phyloP scores from a whole-genome alignment of 768 basidiomycete species.

The Lactarius indigo region DNA sequence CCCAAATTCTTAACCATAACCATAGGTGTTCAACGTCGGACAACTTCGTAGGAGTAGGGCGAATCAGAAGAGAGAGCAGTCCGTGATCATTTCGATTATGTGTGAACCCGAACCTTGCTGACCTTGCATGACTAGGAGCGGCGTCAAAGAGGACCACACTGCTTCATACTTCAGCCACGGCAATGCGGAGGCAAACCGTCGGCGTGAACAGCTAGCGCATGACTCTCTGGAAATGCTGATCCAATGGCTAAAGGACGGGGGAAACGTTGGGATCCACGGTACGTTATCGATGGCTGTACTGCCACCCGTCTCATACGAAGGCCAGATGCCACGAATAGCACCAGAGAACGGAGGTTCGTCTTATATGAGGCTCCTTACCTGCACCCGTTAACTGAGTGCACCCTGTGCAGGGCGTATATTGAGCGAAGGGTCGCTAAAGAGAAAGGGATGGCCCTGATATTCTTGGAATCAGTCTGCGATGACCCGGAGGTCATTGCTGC shows the following conservation, averaged over 20 bases:
- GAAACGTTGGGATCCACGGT: slow-evolving; percentile 99
- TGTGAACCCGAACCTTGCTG: neutral
- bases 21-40: slow-evolving; percentile 95
- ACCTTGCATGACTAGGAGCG: slow-evolving; percentile 47
- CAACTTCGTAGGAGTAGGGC: slow-evolving; percentile 89
- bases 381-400: neutral
- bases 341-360: slow-evolving; percentile 61
- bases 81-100: slow-evolving; percentile 23
- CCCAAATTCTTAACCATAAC: neutral
- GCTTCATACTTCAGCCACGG: slow-evolving; percentile 86
- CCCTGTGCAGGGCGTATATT: slow-evolving; percentile 63
- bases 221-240: slow-evolving; percentile 96
- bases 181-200: slow-evolving; percentile 70
- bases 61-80: slow-evolving; percentile 73
- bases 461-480: slow-evolving; percentile 92
- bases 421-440: slow-evolving; percentile 81
- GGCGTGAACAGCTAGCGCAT: slow-evolving; percentile 78
- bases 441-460: slow-evolving; percentile 83
- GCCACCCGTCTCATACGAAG: slow-evolving; percentile 7
- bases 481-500: slow-evolving; percentile 93
- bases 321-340: slow-evolving; percentile 95
- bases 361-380: neutral
- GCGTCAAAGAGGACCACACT: slow-evolving; percentile 87
- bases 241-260: slow-evolving; percentile 89
- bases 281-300: slow-evolving; percentile 20